phyloP scores from a whole-genome alignment of 169 alveolate genomes.

The Plasmodium falciparum region DNA sequence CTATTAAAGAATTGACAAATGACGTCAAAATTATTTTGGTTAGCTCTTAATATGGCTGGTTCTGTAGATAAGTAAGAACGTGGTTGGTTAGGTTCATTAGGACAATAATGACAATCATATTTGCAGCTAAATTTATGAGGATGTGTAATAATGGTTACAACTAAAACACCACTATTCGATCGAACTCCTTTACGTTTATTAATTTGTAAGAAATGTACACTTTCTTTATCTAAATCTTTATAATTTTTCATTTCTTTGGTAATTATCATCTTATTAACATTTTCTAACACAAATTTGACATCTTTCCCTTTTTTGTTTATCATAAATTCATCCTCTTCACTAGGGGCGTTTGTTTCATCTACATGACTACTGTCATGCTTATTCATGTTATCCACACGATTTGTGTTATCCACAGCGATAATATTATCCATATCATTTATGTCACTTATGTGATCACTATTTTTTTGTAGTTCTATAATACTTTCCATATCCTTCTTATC shows the following conservation, averaged over 20 bases:
- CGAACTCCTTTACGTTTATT: conserved; percentile 89
- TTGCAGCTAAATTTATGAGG: conserved; percentile 95
- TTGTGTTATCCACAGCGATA: neutral
- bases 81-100: conserved; percentile 97
- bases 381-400: neutral
- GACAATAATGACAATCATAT: conserved; percentile 94
- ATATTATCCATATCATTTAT: neutral
- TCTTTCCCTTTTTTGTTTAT: conserved; percentile 66
- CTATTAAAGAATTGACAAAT: conserved; percentile 93
- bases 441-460: neutral
- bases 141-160: conserved; percentile 94
- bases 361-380: neutral
- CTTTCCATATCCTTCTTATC: neutral
- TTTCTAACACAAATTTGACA: conserved; percentile 57
- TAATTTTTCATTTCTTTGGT: conserved; percentile 73
- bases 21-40: conserved; percentile 94
- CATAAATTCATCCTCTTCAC: conserved; percentile 19
- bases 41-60: conserved; percentile 96
- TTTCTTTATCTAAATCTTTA: conserved; percentile 74
- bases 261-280: conserved; percentile 69
- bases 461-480: neutral
- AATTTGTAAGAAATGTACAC: conserved; percentile 81
- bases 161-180: conserved; percentile 93
- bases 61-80: conserved; percentile 95
- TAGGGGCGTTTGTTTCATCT: neutral